Percentiles rank a stretch among this genome's conserved stretches.
These are phyloP conservation scores for Bruguiera gymnorhiza DNA, from an alignment of 345 rosid genomes.

Conservation along the genomic window DNA sequence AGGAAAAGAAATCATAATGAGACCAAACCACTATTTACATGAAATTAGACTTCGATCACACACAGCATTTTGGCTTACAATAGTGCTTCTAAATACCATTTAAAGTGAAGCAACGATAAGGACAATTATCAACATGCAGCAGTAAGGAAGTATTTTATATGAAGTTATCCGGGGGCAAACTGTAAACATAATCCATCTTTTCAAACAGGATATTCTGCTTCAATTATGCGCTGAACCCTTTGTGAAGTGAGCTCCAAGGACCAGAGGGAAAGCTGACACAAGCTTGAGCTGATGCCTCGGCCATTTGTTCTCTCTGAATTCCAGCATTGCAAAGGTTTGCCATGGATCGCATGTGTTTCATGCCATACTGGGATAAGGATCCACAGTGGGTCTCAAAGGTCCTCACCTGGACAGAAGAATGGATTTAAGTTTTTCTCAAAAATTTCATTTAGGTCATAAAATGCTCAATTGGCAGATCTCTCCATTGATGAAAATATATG, in stretches of 20 bases:
- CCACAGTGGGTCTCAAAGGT: constrained; percentile 87
- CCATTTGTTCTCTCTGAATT: constrained; percentile 57
- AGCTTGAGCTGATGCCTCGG: constrained; percentile 87
- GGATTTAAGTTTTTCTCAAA: not conserved
- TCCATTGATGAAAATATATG: not conserved
- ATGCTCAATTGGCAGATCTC: constrained; percentile 27
- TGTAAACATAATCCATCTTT: not conserved
- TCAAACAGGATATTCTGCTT: constrained; percentile 4
- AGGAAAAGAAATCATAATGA: too few relatives aligned
- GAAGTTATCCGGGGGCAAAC: too few relatives aligned
- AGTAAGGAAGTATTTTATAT: not conserved
- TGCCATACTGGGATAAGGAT: constrained; percentile 84
- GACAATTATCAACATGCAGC: constrained; percentile 1
- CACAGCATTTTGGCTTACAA: not conserved
- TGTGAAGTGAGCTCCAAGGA: constrained; percentile 78
- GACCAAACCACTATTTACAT: too few relatives aligned
- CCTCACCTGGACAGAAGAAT: constrained; percentile 52
- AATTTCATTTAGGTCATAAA: not conserved
- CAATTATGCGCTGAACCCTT: constrained; percentile 75
- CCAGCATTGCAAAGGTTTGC: constrained; percentile 94
- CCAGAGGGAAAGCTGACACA: constrained; percentile 65
- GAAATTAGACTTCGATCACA: not conserved
- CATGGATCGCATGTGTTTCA: constrained; percentile 90
- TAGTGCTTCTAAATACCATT: constrained; percentile 7
- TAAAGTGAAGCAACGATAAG: constrained; percentile 25